Evolutionary conservation across 805 yeast species (phyloP).

Genomic region (Yarrowia sp.): DNA sequence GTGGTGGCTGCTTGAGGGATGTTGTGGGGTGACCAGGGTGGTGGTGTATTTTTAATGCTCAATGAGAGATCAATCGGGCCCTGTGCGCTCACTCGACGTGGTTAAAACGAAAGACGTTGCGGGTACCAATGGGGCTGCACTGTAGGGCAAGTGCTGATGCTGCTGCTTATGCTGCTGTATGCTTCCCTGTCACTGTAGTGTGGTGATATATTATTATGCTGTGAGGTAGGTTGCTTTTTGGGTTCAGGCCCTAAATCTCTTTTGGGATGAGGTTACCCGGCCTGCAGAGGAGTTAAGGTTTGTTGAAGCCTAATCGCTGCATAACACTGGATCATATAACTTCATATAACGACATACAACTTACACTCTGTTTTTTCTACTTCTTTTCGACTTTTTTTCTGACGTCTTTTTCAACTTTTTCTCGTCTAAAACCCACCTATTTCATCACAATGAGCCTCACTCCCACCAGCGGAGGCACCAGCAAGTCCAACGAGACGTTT

Average conservation of each 20-base stretch:
- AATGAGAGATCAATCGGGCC: too few species aligned
- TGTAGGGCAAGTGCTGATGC: not conserved
- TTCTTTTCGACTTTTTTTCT: too few species aligned
- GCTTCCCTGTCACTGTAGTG: not conserved
- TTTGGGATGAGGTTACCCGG: slow-evolving; percentile 13
- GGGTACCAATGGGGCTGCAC: too few species aligned
- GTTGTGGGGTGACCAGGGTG: too few species aligned
- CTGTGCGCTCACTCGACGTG: too few species aligned
- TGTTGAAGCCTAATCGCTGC: slow-evolving; percentile 12
- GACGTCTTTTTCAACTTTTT: too few species aligned
- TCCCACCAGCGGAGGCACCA: not conserved
- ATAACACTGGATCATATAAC: too few species aligned
- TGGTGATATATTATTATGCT: slow-evolving; percentile 18
- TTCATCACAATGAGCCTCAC: slow-evolving; percentile 2
- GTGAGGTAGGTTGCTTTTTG: not conserved
- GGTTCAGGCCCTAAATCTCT: slow-evolving; percentile 12
- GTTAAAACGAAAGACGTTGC: too few species aligned
- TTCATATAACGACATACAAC: too few species aligned
- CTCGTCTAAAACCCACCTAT: too few species aligned
- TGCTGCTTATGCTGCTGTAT: not conserved
- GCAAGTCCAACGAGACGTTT: slow-evolving; percentile 3
- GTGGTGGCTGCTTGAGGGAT: not conserved
- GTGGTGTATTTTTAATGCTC: too few species aligned
- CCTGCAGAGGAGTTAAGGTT: not conserved
- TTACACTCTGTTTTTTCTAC: not conserved